These are phyloP conservation scores for Stemphylium lycopersici DNA, from an alignment of 2,329 filamentous ascomycete species.

Conservation along the genomic window DNA sequence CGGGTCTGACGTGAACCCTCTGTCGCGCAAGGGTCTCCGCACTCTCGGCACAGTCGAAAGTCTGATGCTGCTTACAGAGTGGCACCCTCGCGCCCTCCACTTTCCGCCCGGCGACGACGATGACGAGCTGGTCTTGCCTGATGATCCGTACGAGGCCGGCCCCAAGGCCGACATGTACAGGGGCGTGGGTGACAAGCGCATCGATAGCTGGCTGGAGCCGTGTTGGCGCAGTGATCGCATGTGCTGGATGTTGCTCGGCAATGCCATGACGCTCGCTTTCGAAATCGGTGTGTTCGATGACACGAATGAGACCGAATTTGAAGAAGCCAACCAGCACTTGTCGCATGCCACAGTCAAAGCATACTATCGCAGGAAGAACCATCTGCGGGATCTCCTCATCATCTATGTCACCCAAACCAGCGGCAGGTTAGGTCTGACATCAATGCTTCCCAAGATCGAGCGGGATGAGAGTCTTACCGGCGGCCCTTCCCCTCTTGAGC, in stretches of 20 bases:
- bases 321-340: slow-evolving; percentile 47
- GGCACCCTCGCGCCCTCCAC: slow-evolving; percentile 93
- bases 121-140: slow-evolving; percentile 68
- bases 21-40: slow-evolving; percentile 70
- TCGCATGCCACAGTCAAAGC: slow-evolving; percentile 68
- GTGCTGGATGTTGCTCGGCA: slow-evolving; percentile 97
- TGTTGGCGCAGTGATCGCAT: slow-evolving; percentile 90
- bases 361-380: slow-evolving; percentile 77
- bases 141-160: slow-evolving; percentile 65
- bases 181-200: slow-evolving; percentile 79
- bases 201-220: slow-evolving; percentile 95
- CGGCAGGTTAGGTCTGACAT: slow-evolving; percentile 88
- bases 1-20: slow-evolving; percentile 69
- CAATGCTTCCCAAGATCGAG: slow-evolving; percentile 74
- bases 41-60: slow-evolving; percentile 95
- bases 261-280: slow-evolving; percentile 85
- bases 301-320: slow-evolving; percentile 71
- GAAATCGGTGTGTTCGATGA: slow-evolving; percentile 96
- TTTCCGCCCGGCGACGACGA: slow-evolving; percentile 79
- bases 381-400: slow-evolving; percentile 83
- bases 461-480: slow-evolving; percentile 34
- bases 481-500: slow-evolving; percentile 39
- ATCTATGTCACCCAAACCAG: slow-evolving; percentile 95
- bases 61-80: slow-evolving; percentile 91
- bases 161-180: slow-evolving; percentile 50